Evolutionary conservation across 768 basidiomycete species (phyloP).

Genomic region (Lactifluus piperatus): DNA sequence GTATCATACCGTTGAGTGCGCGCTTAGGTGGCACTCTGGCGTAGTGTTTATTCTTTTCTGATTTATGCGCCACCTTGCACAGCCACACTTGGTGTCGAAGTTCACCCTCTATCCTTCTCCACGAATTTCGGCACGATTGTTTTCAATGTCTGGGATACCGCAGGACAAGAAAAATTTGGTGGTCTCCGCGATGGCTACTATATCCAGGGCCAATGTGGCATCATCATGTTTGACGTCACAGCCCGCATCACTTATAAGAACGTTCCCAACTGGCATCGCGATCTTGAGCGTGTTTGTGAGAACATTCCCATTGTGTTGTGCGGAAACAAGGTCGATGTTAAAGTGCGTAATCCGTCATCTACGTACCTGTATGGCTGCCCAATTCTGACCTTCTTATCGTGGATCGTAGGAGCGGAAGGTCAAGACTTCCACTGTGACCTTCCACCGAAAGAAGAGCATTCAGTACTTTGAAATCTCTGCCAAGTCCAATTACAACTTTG

Average conservation of each 20-base stretch:
- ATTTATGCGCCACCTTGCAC: constrained; percentile 18
- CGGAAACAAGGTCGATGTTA: constrained; percentile 99
- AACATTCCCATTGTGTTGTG: constrained; percentile 99
- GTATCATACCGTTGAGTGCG: constrained; percentile 24
- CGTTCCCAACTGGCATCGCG: constrained; percentile 99
- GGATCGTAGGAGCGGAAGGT: constrained; percentile 89
- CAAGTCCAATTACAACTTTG: constrained; percentile 99
- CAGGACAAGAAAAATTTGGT: constrained; percentile 99
- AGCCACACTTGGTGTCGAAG: constrained; percentile 99
- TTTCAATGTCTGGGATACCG: constrained; percentile 99
- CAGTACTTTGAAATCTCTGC: constrained; percentile 99
- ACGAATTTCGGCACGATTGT: constrained; percentile 99
- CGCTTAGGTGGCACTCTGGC: background rate
- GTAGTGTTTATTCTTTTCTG: constrained; percentile 3
- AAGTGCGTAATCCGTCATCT: constrained; percentile 45
- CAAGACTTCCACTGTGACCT: constrained; percentile 96
- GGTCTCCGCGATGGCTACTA: constrained; percentile 96
- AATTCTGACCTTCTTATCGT: constrained; percentile 7
- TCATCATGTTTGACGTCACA: constrained; percentile 99
- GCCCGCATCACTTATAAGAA: constrained; percentile 99
- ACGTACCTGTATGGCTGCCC: background rate
- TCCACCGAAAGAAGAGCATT: constrained; percentile 99
- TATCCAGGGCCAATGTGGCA: constrained; percentile 97
- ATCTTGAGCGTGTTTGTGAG: constrained; percentile 98
- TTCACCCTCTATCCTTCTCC: constrained; percentile 90